phyloP scores from a whole-genome alignment of 306 rosid species.

The Fagus crenata region DNA sequence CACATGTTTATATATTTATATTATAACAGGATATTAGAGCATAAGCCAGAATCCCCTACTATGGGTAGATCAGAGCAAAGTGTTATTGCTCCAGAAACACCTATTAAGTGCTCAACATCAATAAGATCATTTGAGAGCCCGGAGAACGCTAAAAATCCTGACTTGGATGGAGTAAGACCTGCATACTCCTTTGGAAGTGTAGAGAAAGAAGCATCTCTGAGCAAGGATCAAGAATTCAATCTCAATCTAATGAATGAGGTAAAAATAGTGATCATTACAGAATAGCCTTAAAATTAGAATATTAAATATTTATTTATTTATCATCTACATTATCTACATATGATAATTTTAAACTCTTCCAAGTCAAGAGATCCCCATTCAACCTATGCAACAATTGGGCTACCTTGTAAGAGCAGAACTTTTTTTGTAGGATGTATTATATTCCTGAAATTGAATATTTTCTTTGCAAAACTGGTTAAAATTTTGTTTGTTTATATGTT shows the following conservation, averaged over 20 bases:
- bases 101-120: constrained; percentile 38
- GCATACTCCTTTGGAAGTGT: constrained; percentile 32
- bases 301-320: not conserved
- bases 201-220: constrained; percentile 21
- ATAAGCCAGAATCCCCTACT: constrained; percentile 33
- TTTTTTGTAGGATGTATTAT: not conserved
- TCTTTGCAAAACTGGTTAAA: constrained; percentile 21
- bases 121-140: constrained; percentile 38
- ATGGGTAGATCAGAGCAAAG: constrained; percentile 32
- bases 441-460: not conserved
- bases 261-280: constrained; percentile 20
- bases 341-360: not conserved
- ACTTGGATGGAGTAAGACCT: constrained; percentile 28
- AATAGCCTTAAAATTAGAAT: constrained; percentile 18
- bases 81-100: constrained; percentile 61
- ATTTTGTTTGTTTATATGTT: not conserved
- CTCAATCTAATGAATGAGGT: constrained; percentile 50
- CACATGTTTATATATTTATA: no score
- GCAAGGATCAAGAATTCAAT: constrained; percentile 39
- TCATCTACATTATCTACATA: not conserved
- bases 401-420: not conserved
- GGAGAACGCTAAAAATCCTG: constrained; percentile 35
- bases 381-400: not conserved
- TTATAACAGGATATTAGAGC: no score
- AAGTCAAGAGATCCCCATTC: not conserved